Conservation (phyloP, 2,329 filamentous ascomycete genomes). For the Knufia petricola region DNA sequence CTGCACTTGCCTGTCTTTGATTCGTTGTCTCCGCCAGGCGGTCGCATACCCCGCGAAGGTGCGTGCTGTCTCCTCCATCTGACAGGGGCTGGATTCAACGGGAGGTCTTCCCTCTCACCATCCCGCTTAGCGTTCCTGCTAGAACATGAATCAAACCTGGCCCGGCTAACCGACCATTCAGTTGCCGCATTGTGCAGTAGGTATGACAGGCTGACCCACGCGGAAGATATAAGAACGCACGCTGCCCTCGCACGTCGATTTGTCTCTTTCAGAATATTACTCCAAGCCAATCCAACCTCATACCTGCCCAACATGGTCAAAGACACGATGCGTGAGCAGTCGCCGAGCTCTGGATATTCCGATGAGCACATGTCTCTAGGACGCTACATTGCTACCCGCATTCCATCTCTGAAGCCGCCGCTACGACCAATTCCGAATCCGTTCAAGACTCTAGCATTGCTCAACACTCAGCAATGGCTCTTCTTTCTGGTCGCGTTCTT, state of each 20-base stretch:
- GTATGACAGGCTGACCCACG: not conserved
- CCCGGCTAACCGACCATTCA: not conserved
- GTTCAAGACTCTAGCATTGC: slow-evolving; percentile 18
- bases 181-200: not conserved
- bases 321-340: slow-evolving; percentile 9
- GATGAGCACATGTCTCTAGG: slow-evolving; percentile 30
- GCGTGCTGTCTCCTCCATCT: not conserved
- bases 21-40: not conserved
- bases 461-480: slow-evolving; percentile 24
- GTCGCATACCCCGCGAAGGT: not conserved
- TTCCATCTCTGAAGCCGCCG: slow-evolving; percentile 44
- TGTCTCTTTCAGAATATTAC: not conserved
- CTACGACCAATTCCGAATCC: slow-evolving; percentile 22
- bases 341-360: slow-evolving; percentile 5
- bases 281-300: not conserved
- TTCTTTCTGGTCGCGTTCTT: slow-evolving; percentile 23
- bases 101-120: no score
- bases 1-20: no score
- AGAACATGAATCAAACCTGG: no score
- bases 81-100: no score
- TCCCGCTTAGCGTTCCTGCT: no score
- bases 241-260: no score
- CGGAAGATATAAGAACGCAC: not conserved
- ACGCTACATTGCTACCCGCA: slow-evolving; percentile 44
- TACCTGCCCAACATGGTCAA: slow-evolving; percentile 4